These are phyloP conservation scores for Boletales sp. DNA, from an alignment of 768 basidiomycete species.

Conservation along the genomic window DNA sequence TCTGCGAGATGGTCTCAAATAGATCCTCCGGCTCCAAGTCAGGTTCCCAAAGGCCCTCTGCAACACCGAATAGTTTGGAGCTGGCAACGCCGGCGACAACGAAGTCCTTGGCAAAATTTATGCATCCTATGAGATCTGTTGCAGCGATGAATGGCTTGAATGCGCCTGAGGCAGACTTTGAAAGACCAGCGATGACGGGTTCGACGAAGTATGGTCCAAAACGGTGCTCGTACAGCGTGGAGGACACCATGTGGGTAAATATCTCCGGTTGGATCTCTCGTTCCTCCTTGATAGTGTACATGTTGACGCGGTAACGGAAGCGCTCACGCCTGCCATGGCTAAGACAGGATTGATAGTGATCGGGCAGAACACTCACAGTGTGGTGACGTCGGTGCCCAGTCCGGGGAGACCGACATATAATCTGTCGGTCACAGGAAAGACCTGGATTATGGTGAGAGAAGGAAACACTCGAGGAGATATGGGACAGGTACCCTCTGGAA, in stretches of 20 bases:
- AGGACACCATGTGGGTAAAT: constrained; percentile 92
- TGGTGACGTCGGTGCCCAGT: constrained; percentile 89
- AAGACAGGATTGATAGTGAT: not conserved
- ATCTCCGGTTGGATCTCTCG: constrained; percentile 95
- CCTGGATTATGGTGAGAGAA: constrained; percentile 41
- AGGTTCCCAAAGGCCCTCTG: constrained; percentile 98
- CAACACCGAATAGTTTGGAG: constrained; percentile 91
- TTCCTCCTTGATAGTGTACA: constrained; percentile 99
- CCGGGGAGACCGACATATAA: constrained; percentile 91
- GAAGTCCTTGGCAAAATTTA: constrained; percentile 95
- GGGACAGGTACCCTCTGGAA: constrained; percentile 79
- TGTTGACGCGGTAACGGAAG: constrained; percentile 92
- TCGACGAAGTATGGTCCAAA: constrained; percentile 97
- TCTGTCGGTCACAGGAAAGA: constrained; percentile 91
- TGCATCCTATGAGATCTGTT: constrained; percentile 89
- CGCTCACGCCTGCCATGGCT: constrained; percentile 65
- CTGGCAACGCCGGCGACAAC: constrained; percentile 93
- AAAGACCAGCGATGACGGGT: constrained; percentile 92
- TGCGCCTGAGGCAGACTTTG: constrained; percentile 64
- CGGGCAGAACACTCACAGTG: constrained; percentile 55
- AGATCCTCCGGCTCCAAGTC: constrained; percentile 94
- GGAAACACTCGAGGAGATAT: constrained; percentile 12
- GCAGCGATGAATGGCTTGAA: constrained; percentile 92
- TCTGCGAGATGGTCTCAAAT: constrained; percentile 98
- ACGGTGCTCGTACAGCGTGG: constrained; percentile 91